These are phyloP conservation scores for Trametes elegans DNA, from an alignment of 768 basidiomycete species.

Conservation along the genomic window DNA sequence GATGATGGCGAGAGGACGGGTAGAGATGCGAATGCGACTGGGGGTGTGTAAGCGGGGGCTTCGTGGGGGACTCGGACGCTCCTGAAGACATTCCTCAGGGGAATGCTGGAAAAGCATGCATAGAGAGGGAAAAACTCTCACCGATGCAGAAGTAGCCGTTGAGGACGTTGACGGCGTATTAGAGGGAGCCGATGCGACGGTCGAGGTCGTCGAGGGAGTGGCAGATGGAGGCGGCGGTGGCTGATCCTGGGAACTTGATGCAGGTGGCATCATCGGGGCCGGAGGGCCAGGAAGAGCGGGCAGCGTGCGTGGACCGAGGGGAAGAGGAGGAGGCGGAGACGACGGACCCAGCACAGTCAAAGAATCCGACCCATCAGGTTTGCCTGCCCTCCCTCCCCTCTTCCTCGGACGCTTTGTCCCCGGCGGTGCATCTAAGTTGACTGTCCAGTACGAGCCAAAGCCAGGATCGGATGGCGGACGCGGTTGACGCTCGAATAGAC, in stretches of 20 bases:
- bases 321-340: neutral
- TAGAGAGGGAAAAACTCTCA: neutral
- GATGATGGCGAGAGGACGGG: neutral
- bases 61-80: neutral
- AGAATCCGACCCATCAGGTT: constrained; percentile 24
- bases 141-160: constrained; percentile 9
- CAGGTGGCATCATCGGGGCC: neutral
- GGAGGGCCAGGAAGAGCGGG: constrained; percentile 11
- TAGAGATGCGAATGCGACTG: neutral
- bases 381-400: constrained; percentile 57
- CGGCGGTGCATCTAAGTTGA: constrained; percentile 81
- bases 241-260: neutral
- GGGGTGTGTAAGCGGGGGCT: neutral
- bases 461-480: constrained; percentile 83
- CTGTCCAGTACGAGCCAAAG: constrained; percentile 88
- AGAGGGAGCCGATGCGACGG: constrained; percentile 3
- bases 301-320: neutral
- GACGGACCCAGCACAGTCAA: constrained; percentile 8
- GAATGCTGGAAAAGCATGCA: neutral
- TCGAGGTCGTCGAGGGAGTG: constrained; percentile 6
- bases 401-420: constrained; percentile 85
- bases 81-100: constrained; percentile 8
- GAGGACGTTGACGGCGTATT: constrained; percentile 10
- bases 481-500: constrained; percentile 78
- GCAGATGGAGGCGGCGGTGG: constrained; percentile 9